Base-by-base conservation (phyloP, 768 basidiomycete genomes). In the Hydnomerulius pinastri region DNA sequence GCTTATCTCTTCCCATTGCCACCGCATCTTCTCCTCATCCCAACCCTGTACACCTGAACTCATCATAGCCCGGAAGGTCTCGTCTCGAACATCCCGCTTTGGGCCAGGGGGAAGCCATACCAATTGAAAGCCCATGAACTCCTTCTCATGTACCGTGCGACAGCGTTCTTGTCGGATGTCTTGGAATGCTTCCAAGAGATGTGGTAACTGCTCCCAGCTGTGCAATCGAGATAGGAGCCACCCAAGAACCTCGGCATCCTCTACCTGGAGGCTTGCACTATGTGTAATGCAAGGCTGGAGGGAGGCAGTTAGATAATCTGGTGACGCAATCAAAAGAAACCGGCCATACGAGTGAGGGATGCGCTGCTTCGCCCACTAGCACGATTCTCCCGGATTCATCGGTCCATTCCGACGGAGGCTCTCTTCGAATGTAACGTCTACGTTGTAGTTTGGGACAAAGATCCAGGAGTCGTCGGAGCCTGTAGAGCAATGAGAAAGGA, bases 341-440 rank as follows among this genome's bases (percentile, higher is more conserved):
- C 27, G 20, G 38, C 25, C 12, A 30, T 4, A 78, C 81, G 61
- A 78, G 56, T 36, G 78, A 67, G 10, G 82, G 77, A 64, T 83
- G 81, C 2, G 78, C 79, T 12, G 81, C 81, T 53, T 79, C 79
- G 36, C 81, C 83, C 28, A 81, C 71, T 18, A 83, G 64, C 15
- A 79, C 75, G 13, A 81, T 67, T 48, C 73, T 68, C 12, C 74
- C 77, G 10, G 68, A 65, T 12, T 76, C 73, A 51, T 80, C 80
- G 12, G 75, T 70, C 64, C 78, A 73, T 25, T 68, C 73, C 17
- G 77, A 73, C 24, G 77, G 57, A 10, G 67, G 58, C 8, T 63
- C 55, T 38, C 32, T 38, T 28, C 21, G 40, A 13, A 74, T 69
- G 20, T 73, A 64, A 6, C 64, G 59, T 3, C 74, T 62, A 0